A percentile compares a stretch with the other conserved stretches of the same genome.
These are phyloP conservation scores for Jamesozyma spencerorum DNA, from an alignment of 805 yeast species.

Conservation along the genomic window DNA sequence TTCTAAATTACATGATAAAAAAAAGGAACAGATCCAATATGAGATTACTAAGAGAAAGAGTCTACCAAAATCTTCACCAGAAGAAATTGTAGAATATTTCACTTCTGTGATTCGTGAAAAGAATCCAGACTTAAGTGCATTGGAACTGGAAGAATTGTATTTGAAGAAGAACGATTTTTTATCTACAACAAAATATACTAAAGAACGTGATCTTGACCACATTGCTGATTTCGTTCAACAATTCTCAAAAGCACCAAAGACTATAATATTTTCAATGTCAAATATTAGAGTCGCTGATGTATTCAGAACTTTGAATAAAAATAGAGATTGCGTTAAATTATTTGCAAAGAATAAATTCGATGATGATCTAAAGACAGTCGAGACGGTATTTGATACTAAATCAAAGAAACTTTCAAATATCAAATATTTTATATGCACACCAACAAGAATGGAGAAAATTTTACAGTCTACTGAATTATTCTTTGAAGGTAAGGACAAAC, in stretches of 20 bases:
- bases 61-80: slow-evolving; percentile 48
- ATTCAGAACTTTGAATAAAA: slow-evolving; percentile 48
- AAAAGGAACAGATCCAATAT: slow-evolving; percentile 55
- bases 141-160: slow-evolving; percentile 64
- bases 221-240: slow-evolving; percentile 45
- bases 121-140: slow-evolving; percentile 58
- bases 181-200: slow-evolving; percentile 50
- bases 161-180: slow-evolving; percentile 48
- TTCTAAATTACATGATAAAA: slow-evolving; percentile 49
- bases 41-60: slow-evolving; percentile 49
- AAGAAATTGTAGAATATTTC: slow-evolving; percentile 56
- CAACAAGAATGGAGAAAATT: slow-evolving; percentile 26
- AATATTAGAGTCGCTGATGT: slow-evolving; percentile 85
- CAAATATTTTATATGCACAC: slow-evolving; percentile 26
- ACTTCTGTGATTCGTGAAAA: slow-evolving; percentile 50
- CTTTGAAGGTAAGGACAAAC: slow-evolving; percentile 29
- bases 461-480: slow-evolving; percentile 20
- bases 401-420: slow-evolving; percentile 7
- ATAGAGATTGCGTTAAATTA: slow-evolving; percentile 53
- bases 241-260: slow-evolving; percentile 39
- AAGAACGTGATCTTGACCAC: slow-evolving; percentile 46
- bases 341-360: slow-evolving; percentile 66
- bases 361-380: slow-evolving; percentile 41
- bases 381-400: slow-evolving; percentile 12
- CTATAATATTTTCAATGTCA: slow-evolving; percentile 54